Evolutionary conservation across 371 early-diverging fungal species (phyloP).

Genomic region (Dipsacomyces acuminosporus): DNA sequence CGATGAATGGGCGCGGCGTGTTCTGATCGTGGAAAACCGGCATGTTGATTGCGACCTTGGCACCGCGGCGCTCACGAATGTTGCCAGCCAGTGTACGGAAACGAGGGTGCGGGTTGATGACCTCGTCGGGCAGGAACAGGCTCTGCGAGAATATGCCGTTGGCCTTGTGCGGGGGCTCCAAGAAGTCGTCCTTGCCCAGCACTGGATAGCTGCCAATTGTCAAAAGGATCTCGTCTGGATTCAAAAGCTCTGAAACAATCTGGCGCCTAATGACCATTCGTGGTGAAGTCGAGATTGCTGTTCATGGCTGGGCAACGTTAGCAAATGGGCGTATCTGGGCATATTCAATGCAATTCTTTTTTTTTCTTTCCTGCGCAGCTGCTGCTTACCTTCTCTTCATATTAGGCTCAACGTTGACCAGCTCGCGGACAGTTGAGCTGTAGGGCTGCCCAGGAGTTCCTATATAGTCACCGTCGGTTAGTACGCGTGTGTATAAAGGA

Average conservation of each 20-base stretch:
- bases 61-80: conserved; percentile 86
- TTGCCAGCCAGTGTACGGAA: conserved; percentile 94
- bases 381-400: conserved; percentile 59
- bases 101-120: conserved; percentile 92
- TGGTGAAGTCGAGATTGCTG: too few relatives aligned
- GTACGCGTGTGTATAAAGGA: too few relatives aligned
- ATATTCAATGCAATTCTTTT: too few relatives aligned
- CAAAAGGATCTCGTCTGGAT: conserved; percentile 68
- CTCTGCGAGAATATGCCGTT: conserved; percentile 67
- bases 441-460: conserved; percentile 92
- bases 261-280: conserved; percentile 54
- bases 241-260: conserved; percentile 61
- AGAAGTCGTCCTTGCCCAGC: conserved; percentile 76
- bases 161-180: conserved; percentile 67
- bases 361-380: too few relatives aligned
- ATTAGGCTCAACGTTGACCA: conserved; percentile 80
- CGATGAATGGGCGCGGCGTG: conserved; percentile 87
- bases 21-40: conserved; percentile 53
- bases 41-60: conserved; percentile 74
- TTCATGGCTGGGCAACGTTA: too few relatives aligned
- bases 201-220: conserved; percentile 86
- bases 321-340: too few relatives aligned
- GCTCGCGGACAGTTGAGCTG: conserved; percentile 75
- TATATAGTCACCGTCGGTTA: too few relatives aligned
- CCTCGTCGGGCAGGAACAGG: conserved; percentile 90